Percentiles rank a stretch among this genome's conserved stretches.
Evolutionary conservation across 2,329 filamentous ascomycete genomes (phyloP).

Genomic region (Corinectria fuckeliana): DNA sequence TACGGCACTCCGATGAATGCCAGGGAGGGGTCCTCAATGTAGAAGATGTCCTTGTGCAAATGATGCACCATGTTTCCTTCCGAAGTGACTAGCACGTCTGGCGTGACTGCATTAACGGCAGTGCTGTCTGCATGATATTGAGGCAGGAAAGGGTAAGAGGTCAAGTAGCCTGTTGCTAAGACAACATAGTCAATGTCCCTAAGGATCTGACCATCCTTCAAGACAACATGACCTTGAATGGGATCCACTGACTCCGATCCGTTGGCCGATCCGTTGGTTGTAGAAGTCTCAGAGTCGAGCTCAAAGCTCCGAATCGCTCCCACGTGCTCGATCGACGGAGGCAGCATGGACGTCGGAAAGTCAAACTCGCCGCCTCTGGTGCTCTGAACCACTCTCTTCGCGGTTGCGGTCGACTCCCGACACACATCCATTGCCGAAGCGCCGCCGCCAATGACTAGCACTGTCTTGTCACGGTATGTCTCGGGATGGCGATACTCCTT

Average conservation of each 20-base stretch:
- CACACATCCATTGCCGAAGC: slow-evolving; percentile 53
- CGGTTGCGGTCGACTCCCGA: slow-evolving; percentile 46
- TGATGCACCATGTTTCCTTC: slow-evolving; percentile 71
- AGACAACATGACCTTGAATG: slow-evolving; percentile 57
- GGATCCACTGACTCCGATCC: slow-evolving; percentile 43
- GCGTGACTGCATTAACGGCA: slow-evolving; percentile 53
- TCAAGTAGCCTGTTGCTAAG: slow-evolving; percentile 73
- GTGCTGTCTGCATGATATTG: slow-evolving; percentile 51
- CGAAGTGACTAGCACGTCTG: slow-evolving; percentile 62
- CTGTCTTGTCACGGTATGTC: slow-evolving; percentile 58
- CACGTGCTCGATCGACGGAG: slow-evolving; percentile 58
- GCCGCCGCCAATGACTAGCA: slow-evolving; percentile 61
- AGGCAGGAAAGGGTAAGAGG: slow-evolving; percentile 68
- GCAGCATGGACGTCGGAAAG: slow-evolving; percentile 59
- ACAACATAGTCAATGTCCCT: slow-evolving; percentile 66
- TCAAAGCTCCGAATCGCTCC: slow-evolving; percentile 56
- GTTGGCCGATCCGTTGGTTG: too few species aligned
- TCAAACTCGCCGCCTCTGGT: slow-evolving; percentile 66
- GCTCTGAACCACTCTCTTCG: slow-evolving; percentile 54
- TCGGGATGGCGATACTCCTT: slow-evolving; percentile 74
- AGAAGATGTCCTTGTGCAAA: slow-evolving; percentile 74
- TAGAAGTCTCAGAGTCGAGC: slow-evolving; percentile 32
- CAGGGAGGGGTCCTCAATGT: slow-evolving; percentile 70
- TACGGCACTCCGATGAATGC: slow-evolving; percentile 70
- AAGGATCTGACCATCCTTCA: slow-evolving; percentile 61